Conservation (phyloP, 257 asterid species). For the Solanum ossicruentum region DNA sequence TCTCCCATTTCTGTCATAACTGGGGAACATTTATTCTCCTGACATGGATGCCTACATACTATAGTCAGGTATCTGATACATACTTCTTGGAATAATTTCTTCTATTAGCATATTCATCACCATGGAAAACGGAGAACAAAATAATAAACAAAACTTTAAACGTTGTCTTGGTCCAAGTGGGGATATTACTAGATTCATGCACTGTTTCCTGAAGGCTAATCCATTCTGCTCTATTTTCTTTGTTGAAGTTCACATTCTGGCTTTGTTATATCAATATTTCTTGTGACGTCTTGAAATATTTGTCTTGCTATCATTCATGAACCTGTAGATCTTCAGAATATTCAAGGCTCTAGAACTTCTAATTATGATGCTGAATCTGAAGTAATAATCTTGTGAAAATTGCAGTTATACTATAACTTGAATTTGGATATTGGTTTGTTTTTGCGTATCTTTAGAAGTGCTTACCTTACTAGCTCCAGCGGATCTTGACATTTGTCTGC, state of each 20-base stretch:
- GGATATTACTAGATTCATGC: neutral
- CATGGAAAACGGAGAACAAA: neutral
- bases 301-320: neutral
- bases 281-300: neutral
- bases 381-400: neutral
- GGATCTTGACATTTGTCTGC: neutral
- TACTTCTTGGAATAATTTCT: neutral
- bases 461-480: neutral
- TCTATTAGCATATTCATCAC: neutral
- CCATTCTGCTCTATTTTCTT: neutral
- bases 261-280: neutral
- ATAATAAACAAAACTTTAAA: neutral
- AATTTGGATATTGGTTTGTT: neutral
- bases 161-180: neutral
- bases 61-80: constrained; percentile 59
- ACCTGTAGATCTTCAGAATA: neutral
- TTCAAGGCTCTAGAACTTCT: neutral
- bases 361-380: neutral
- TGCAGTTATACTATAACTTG: neutral
- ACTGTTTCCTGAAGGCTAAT: neutral
- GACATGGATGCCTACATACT: constrained; percentile 98
- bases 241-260: neutral
- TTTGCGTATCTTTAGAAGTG: neutral
- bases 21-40: constrained; percentile 98
- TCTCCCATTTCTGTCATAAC: constrained; percentile 96